Evolutionary conservation across 1,284 basidiomycete species (phyloP).

Genomic region (Cryptococcus sp.): DNA sequence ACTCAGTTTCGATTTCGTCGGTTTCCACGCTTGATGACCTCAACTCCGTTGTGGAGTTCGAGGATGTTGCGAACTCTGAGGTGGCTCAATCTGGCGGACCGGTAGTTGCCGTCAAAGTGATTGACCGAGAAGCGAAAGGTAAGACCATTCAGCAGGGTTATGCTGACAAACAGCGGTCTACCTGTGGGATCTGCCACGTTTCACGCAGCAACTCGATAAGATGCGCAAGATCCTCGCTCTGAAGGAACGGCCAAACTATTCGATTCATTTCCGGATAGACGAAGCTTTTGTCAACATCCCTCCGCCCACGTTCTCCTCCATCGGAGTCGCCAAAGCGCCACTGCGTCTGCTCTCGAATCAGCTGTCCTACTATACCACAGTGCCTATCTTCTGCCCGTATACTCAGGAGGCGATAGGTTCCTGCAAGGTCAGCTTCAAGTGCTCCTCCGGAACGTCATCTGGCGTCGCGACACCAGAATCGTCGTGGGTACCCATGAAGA

Average conservation of each 20-base stretch:
- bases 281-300: slow-evolving; percentile 89
- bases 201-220: slow-evolving; percentile 83
- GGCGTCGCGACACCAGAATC: slow-evolving; percentile 43
- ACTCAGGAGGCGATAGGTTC: slow-evolving; percentile 91
- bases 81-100: slow-evolving; percentile 69
- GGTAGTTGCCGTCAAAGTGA: slow-evolving; percentile 83
- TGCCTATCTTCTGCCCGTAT: slow-evolving; percentile 88
- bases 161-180: slow-evolving; percentile 65
- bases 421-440: slow-evolving; percentile 66
- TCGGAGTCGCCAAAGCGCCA: slow-evolving; percentile 82
- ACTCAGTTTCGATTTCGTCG: slow-evolving; percentile 62
- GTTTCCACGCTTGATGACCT: slow-evolving; percentile 81
- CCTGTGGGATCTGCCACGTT: slow-evolving; percentile 84
- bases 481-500: slow-evolving; percentile 58
- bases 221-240: slow-evolving; percentile 95
- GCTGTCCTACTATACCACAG: slow-evolving; percentile 70
- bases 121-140: slow-evolving; percentile 76
- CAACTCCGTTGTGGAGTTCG: slow-evolving; percentile 85
- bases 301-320: slow-evolving; percentile 83
- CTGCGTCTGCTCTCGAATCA: slow-evolving; percentile 77
- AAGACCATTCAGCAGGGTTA: slow-evolving; percentile 13
- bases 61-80: slow-evolving; percentile 81
- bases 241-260: slow-evolving; percentile 87
- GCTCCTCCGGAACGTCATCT: slow-evolving; percentile 26
- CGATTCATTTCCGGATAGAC: slow-evolving; percentile 87